Evolutionary conservation across 2,329 filamentous ascomycete genomes (phyloP).

Genomic region (Penicillium polonicum): DNA sequence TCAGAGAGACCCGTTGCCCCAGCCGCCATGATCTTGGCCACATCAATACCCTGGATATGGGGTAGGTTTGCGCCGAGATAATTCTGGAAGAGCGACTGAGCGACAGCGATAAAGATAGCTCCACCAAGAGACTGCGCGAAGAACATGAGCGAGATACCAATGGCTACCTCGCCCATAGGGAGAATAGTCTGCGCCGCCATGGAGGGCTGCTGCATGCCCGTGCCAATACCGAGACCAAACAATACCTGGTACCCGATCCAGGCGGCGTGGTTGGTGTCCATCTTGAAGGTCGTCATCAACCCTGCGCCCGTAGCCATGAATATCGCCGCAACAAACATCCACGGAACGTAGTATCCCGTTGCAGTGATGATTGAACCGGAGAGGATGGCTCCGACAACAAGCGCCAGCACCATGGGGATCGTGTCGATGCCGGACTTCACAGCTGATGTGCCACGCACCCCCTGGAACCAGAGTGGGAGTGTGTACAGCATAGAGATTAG

Average conservation of each 20-base stretch:
- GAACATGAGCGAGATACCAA: slow-evolving; percentile 21
- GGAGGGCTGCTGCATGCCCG: slow-evolving; percentile 19
- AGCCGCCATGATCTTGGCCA: slow-evolving; percentile 6
- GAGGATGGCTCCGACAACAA: slow-evolving; percentile 37
- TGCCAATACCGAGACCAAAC: slow-evolving; percentile 20
- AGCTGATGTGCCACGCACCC: slow-evolving; percentile 44
- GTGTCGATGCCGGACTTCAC: slow-evolving; percentile 48
- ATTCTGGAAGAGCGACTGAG: slow-evolving; percentile 20
- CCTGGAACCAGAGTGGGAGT: slow-evolving; percentile 51
- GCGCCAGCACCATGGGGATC: slow-evolving; percentile 40
- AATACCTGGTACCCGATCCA: slow-evolving; percentile 25
- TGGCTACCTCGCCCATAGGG: slow-evolving; percentile 14
- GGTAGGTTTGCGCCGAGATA: slow-evolving; percentile 13
- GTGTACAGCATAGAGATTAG: slow-evolving; percentile 45
- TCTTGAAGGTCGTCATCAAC: slow-evolving; percentile 18
- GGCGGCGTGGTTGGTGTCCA: slow-evolving; percentile 15
- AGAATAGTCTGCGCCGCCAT: slow-evolving; percentile 22
- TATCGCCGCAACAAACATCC: slow-evolving; percentile 31
- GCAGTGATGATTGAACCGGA: slow-evolving; percentile 34
- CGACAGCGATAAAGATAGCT: slow-evolving; percentile 20
- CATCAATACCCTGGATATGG: slow-evolving; percentile 14
- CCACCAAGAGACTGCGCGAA: slow-evolving; percentile 22
- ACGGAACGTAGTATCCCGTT: slow-evolving; percentile 44
- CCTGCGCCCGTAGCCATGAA: slow-evolving; percentile 21
- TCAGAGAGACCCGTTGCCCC: slow-evolving; percentile 14